Conservation (phyloP, 2,329 filamentous ascomycete species). For the Fusarium pininemorale region DNA sequence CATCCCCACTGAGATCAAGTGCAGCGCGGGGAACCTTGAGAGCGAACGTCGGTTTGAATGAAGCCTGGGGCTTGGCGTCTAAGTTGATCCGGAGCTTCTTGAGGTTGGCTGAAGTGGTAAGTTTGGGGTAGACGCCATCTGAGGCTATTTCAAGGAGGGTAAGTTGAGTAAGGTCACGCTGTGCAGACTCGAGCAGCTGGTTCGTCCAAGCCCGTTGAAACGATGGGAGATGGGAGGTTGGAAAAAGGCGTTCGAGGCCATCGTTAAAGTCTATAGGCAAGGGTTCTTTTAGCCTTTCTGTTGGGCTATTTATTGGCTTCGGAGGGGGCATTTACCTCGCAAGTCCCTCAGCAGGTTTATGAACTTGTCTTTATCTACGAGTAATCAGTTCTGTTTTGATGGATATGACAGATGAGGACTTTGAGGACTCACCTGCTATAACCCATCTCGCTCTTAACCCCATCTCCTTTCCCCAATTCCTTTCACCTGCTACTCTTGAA, state of each 20-base stretch:
- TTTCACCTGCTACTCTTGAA: slow-evolving; percentile 35
- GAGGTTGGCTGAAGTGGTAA: slow-evolving; percentile 54
- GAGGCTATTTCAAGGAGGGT: slow-evolving; percentile 54
- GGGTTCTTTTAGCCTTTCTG: not conserved
- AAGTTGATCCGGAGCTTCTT: slow-evolving; percentile 59
- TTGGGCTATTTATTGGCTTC: too few relatives aligned
- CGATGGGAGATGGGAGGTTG: slow-evolving; percentile 52
- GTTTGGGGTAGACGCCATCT: slow-evolving; percentile 53
- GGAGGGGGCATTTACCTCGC: slow-evolving; percentile 45
- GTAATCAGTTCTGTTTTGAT: not conserved
- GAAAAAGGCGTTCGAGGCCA: slow-evolving; percentile 58
- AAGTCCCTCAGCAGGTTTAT: slow-evolving; percentile 51
- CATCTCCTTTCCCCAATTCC: slow-evolving; percentile 49
- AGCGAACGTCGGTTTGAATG: slow-evolving; percentile 55
- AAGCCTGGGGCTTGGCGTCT: slow-evolving; percentile 51
- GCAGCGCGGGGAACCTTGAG: slow-evolving; percentile 50
- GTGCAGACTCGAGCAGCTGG: slow-evolving; percentile 56
- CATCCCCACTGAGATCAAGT: slow-evolving; percentile 38
- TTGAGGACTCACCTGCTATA: slow-evolving; percentile 48
- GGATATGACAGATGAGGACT: not conserved
- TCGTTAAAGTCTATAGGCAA: slow-evolving; percentile 55
- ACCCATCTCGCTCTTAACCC: slow-evolving; percentile 54
- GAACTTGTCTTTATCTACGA: slow-evolving; percentile 57
- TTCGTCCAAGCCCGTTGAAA: slow-evolving; percentile 58
- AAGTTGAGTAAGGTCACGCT: slow-evolving; percentile 53